Evolutionary conservation across 78 protist genomes (phyloP).

Genomic region (Dictyostelium intermedium): DNA sequence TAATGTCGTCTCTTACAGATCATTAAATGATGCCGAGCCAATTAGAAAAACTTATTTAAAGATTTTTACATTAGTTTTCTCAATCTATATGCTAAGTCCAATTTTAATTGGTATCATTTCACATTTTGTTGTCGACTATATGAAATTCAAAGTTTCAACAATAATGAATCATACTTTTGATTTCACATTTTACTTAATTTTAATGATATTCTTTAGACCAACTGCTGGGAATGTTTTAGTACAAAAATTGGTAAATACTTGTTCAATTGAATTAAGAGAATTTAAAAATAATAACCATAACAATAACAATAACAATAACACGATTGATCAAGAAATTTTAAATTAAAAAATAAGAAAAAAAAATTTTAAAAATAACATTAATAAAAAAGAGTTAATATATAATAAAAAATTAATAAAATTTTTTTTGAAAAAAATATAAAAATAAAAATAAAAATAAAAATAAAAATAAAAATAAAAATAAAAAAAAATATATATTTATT

Average conservation of each 20-base stretch:
- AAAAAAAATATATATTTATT: too few species aligned
- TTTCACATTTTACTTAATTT: neutral
- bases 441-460: too few species aligned
- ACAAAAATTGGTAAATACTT: neutral
- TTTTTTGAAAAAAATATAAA: too few species aligned
- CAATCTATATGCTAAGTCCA: neutral
- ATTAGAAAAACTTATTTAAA: neutral
- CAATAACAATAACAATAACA: too few species aligned
- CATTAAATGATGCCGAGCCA: neutral
- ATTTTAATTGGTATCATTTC: neutral
- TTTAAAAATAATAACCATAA: too few species aligned
- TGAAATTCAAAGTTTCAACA: neutral
- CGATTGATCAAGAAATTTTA: too few species aligned
- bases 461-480: too few species aligned
- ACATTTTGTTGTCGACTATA: neutral
- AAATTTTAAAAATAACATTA: too few species aligned
- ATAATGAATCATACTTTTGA: neutral
- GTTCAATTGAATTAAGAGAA: neutral
- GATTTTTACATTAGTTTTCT: neutral
- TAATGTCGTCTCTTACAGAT: neutral
- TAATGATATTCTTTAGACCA: neutral
- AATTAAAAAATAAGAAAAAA: too few species aligned
- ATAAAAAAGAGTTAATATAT: too few species aligned
- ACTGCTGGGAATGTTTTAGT: neutral
- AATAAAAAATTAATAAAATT: too few species aligned